These are phyloP conservation scores for Thuidium tamariscinum DNA, from an alignment of 225 moss, liverwort and hornwort species.

Conservation along the genomic window DNA sequence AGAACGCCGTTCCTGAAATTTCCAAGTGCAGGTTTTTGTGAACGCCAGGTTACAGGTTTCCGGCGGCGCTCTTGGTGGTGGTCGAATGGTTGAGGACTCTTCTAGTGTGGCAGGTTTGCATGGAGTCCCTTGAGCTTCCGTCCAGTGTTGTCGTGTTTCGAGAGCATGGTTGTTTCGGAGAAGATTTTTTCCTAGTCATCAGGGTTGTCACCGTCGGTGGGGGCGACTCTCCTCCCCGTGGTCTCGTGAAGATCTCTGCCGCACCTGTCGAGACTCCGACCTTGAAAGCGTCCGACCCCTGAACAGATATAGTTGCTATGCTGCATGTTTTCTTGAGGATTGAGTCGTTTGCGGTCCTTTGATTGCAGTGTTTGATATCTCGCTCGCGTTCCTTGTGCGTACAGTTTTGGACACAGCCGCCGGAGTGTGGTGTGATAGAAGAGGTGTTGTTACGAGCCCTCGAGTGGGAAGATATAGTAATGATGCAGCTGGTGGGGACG, in stretches of 20 bases:
- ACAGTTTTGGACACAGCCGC: constrained; percentile 63
- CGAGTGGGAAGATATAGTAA: constrained; percentile 49
- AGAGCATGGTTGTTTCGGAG: not conserved
- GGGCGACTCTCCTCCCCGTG: not conserved
- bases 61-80: constrained; percentile 63
- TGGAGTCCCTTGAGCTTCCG: not conserved
- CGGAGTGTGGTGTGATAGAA: constrained; percentile 61
- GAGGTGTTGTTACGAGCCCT: constrained; percentile 45
- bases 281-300: not conserved
- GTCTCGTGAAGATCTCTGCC: not conserved
- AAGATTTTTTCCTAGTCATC: not conserved
- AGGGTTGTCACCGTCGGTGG: not conserved
- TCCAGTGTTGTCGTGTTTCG: not conserved
- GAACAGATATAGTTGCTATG: not conserved
- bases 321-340: not conserved
- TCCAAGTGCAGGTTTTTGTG: constrained; percentile 41
- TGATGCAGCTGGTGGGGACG: constrained; percentile 56
- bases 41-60: constrained; percentile 65
- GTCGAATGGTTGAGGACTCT: constrained; percentile 62
- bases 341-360: not conserved
- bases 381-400: not conserved
- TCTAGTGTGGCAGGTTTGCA: constrained; percentile 60
- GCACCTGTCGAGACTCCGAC: not conserved
- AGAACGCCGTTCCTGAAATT: not conserved
- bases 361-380: not conserved